These are phyloP conservation scores for Trametes cubensis DNA, from an alignment of 768 basidiomycete genomes.

Conservation along the genomic window DNA sequence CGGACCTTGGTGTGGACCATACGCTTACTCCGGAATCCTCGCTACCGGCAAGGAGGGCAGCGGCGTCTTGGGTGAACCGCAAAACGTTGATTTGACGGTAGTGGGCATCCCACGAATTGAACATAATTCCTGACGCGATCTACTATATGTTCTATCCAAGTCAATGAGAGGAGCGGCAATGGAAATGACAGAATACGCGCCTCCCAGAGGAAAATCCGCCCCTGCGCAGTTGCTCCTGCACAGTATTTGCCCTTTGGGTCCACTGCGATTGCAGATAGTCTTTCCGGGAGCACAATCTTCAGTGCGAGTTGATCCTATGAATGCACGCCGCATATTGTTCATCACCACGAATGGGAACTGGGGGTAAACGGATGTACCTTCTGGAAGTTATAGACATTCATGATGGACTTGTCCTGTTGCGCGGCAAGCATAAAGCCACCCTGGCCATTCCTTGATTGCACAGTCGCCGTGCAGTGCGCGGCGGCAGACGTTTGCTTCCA, in stretches of 20 bases:
- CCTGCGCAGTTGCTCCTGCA: constrained; percentile 86
- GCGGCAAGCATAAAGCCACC: constrained; percentile 86
- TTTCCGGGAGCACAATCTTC: constrained; percentile 90
- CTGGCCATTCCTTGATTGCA: constrained; percentile 67
- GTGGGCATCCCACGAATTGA: constrained; percentile 92
- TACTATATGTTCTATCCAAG: constrained; percentile 37
- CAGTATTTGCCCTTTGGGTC: constrained; percentile 76
- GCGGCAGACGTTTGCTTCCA: constrained; percentile 84
- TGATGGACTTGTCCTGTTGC: constrained; percentile 84
- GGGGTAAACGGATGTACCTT: constrained; percentile 55
- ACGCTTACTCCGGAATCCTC: constrained; percentile 89
- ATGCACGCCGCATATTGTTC: neutral
- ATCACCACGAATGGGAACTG: neutral
- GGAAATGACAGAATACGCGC: constrained; percentile 45
- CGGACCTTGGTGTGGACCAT: constrained; percentile 87
- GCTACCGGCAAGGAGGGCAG: constrained; percentile 79
- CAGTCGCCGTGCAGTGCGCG: constrained; percentile 64
- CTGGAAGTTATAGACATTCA: constrained; percentile 93
- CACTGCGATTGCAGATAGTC: constrained; percentile 76
- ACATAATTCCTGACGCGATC: constrained; percentile 92
- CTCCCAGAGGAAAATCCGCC: constrained; percentile 97
- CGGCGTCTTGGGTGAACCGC: constrained; percentile 81
- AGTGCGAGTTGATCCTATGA: constrained; percentile 84
- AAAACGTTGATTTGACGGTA: constrained; percentile 87
- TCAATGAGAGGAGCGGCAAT: neutral